Evolutionary conservation across 2,329 filamentous ascomycete genomes (phyloP).

Genomic region (Botryosphaeria dothidea): DNA sequence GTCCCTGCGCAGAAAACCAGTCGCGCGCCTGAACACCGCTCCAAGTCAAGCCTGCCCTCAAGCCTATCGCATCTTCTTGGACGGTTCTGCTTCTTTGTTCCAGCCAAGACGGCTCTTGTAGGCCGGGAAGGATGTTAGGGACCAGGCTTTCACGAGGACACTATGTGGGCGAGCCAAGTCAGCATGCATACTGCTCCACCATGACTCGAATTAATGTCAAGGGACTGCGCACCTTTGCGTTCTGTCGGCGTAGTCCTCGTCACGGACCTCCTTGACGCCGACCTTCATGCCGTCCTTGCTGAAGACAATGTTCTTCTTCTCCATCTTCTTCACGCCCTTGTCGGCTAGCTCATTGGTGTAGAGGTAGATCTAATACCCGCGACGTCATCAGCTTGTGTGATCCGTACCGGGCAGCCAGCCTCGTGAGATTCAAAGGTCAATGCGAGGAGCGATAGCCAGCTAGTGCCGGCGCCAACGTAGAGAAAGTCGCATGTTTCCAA

Average conservation of each 20-base stretch:
- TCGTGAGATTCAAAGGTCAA: not conserved
- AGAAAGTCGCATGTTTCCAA: not conserved
- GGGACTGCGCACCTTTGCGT: constrained; percentile 58
- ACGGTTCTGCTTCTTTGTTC: constrained; percentile 21
- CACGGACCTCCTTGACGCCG: constrained; percentile 66
- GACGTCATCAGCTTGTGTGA: constrained; percentile 2
- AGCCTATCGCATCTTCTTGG: not conserved
- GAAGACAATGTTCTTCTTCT: constrained; percentile 73
- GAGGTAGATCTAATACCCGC: constrained; percentile 58
- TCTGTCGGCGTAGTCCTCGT: constrained; percentile 71
- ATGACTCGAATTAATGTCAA: constrained; percentile 1
- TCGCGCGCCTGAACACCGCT: constrained; percentile 5
- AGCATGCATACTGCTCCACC: constrained; percentile 9
- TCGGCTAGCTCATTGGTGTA: constrained; percentile 66
- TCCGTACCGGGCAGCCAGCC: not conserved
- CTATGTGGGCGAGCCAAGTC: constrained; percentile 23
- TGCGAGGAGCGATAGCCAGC: constrained; percentile 8
- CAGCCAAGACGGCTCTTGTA: constrained; percentile 38
- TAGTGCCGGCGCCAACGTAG: not conserved
- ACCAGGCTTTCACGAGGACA: constrained; percentile 54
- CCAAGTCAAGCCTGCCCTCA: not conserved
- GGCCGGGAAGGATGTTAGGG: constrained; percentile 37
- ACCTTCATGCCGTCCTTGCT: constrained; percentile 74
- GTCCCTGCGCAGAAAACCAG: not conserved
- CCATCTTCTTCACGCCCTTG: constrained; percentile 68